These are phyloP conservation scores for Wickerhamomyces chaumierensis DNA, from an alignment of 805 yeast genomes.

Conservation along the genomic window DNA sequence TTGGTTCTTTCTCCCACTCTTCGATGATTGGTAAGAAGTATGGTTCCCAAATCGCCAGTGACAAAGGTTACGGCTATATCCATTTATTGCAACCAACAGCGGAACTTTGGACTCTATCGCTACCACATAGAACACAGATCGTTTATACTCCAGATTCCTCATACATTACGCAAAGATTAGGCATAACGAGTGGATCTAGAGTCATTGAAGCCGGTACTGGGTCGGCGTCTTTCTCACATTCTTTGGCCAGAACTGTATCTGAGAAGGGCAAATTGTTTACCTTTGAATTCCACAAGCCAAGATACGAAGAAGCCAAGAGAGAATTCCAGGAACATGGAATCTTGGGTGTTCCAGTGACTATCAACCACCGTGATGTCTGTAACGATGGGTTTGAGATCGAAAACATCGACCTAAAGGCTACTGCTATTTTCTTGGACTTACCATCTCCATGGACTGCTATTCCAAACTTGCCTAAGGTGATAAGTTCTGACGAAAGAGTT, in stretches of 20 bases:
- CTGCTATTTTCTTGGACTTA: constrained; percentile 75
- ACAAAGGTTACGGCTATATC: constrained; percentile 72
- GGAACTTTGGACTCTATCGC: constrained; percentile 89
- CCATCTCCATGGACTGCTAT: constrained; percentile 98
- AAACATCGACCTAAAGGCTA: constrained; percentile 40
- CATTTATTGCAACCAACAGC: constrained; percentile 88
- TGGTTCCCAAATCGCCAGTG: constrained; percentile 77
- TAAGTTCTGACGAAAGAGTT: constrained; percentile 39
- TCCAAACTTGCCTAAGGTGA: constrained; percentile 50
- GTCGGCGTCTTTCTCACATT: constrained; percentile 90
- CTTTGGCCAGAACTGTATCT: constrained; percentile 67
- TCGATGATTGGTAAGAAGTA: constrained; percentile 70
- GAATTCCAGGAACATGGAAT: constrained; percentile 74
- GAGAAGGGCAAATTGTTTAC: constrained; percentile 57
- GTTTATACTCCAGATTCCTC: constrained; percentile 94
- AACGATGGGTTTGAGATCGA: constrained; percentile 63
- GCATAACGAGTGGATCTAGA: constrained; percentile 58
- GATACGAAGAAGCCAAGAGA: constrained; percentile 64
- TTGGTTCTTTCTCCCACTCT: constrained; percentile 80
- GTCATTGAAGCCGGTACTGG: constrained; percentile 98
- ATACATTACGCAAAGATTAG: constrained; percentile 74
- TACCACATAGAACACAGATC: constrained; percentile 96
- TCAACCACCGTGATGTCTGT: constrained; percentile 91
- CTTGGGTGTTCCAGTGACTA: constrained; percentile 33
- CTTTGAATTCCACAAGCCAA: constrained; percentile 82